These are phyloP conservation scores for Diplocarpon rosae DNA, from an alignment of 2,329 filamentous ascomycete species.

Conservation along the genomic window DNA sequence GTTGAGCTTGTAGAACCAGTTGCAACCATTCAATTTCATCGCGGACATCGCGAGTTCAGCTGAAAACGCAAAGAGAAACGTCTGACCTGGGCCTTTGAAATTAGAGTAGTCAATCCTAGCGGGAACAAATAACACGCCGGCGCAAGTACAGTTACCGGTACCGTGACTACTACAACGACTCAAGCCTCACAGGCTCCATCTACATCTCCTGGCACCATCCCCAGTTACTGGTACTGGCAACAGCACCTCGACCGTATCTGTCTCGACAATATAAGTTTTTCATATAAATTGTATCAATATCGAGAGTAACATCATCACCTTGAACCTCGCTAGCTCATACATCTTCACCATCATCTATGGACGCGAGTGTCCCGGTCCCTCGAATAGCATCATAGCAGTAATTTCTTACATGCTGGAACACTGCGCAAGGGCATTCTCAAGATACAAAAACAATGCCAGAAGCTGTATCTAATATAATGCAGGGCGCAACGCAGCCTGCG, in stretches of 20 bases:
- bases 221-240: constrained; percentile 6
- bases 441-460: constrained; percentile 7
- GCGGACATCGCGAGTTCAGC: background rate
- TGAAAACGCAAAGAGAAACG: background rate
- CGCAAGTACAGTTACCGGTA: background rate
- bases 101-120: background rate
- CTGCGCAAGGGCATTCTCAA: constrained; percentile 10
- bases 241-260: constrained; percentile 3
- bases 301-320: background rate
- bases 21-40: too few relatives aligned
- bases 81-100: background rate
- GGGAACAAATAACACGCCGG: background rate
- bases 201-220: too few relatives aligned
- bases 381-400: constrained; percentile 8
- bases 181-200: background rate
- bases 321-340: constrained; percentile 4
- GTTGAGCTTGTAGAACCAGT: too few relatives aligned
- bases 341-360: constrained; percentile 9
- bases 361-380: constrained; percentile 2
- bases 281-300: constrained; percentile 1
- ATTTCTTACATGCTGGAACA: constrained; percentile 6
- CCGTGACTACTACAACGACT: background rate
- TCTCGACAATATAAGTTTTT: background rate
- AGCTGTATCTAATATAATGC: too few relatives aligned
- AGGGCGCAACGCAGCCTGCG: too few relatives aligned